Evolutionary conservation across 495 filamentous ascomycete species (phyloP), one percentile per base, ranked within the genome.

Genomic region (Lepidopterella palustris): DNA sequence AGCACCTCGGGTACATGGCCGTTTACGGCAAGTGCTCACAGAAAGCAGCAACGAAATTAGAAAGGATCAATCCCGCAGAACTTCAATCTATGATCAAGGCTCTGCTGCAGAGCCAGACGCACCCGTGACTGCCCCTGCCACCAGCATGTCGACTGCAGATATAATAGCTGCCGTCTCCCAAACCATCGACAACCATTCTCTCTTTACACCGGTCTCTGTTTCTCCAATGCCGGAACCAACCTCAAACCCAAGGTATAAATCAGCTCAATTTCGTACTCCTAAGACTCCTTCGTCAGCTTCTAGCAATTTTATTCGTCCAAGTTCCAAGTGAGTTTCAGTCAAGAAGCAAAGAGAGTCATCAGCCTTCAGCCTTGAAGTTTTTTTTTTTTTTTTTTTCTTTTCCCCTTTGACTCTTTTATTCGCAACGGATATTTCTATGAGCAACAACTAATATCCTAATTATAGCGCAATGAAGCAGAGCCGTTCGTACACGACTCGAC

Each of bases 251-350:
- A 69, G 66, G 66, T 69, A 69, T 62, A 66, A 56, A 45, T 32
- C 47, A 53, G 27, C 50, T 55, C 60, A 60, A 48, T 69, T 66
- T 64, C 61, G 57, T 68, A 64, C 65, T 68, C 65, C 65, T 64
- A 57, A 58, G 45, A 55, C 59, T 52, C 64, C 63, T 51, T 56
- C 60, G 50, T 60, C 64, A 47, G 40, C n/a, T 50, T 62, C 59
- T 55, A 53, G 64, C 59, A 45, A 48, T 59, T 47, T 63, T 53
- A 45, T 59, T 50, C 58, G 65, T 58, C 59, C 65, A 18, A 55
- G 50, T 68, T 54, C 57, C 52, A 66, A 68, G 61, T 65, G 61
- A 68, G 65, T 67, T 63, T 61, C 55, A 62, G 49, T 50, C 47
- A 27, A 50, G 47, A 4, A 50, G 26, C 15, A 49, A 24, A 24